Evolutionary conservation across 495 filamentous ascomycete genomes (phyloP).

Genomic region (Neurospora sp.): DNA sequence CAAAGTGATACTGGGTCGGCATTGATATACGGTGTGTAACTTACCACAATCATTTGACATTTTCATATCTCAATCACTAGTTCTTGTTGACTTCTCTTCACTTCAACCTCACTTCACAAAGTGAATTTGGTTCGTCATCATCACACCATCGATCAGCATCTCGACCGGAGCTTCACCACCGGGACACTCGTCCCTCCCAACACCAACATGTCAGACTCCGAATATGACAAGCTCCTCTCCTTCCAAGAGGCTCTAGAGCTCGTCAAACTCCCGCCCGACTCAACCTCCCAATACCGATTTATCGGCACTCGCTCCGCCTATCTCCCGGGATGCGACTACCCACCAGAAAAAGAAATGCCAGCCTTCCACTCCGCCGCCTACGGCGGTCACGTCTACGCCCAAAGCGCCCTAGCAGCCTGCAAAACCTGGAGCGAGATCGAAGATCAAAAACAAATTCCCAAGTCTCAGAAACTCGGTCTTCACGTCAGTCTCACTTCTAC

Average conservation of each 20-base stretch:
- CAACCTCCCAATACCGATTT: constrained; percentile 20
- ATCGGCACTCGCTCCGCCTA: constrained; percentile 29
- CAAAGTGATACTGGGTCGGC: not conserved
- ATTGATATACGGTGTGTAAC: not conserved
- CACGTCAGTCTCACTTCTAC: constrained; percentile 38
- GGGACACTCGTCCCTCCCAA: not conserved
- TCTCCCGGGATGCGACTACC: constrained; percentile 18
- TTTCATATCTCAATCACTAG: not conserved
- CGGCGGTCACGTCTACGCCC: constrained; percentile 61
- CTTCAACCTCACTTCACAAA: not conserved
- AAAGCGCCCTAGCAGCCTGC: constrained; percentile 52
- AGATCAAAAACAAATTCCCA: constrained; percentile 12
- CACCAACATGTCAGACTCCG: constrained; percentile 2
- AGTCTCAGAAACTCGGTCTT: constrained; percentile 34
- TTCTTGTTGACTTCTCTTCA: constrained; percentile 1
- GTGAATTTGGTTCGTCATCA: not conserved
- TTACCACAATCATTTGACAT: not conserved
- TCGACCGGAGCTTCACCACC: not conserved
- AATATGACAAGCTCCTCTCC: constrained; percentile 16
- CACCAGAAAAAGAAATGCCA: constrained; percentile 6
- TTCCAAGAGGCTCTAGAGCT: constrained; percentile 32
- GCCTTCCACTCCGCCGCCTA: constrained; percentile 29
- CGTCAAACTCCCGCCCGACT: constrained; percentile 19
- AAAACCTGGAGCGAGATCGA: constrained; percentile 36
- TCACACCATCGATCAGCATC: not conserved